A percentile compares a stretch with the other conserved stretches of the same genome.
Conservation (phyloP, 352 stramenopile genomes). For the Phytophthora pini region DNA sequence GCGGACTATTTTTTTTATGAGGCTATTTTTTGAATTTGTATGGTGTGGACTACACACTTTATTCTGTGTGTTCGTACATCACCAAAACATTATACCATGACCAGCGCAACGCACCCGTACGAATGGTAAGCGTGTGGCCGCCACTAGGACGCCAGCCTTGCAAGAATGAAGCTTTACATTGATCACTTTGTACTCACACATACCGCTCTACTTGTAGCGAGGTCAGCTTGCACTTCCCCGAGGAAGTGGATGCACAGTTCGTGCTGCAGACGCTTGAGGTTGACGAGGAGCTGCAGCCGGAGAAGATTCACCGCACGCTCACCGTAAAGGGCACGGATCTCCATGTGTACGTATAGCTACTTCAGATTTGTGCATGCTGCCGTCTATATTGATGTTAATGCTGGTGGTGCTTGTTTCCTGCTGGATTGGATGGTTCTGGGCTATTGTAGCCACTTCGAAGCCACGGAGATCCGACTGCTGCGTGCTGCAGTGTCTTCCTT, state of each 20-base stretch:
- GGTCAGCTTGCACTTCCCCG: conserved; percentile 70
- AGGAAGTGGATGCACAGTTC: conserved; percentile 67
- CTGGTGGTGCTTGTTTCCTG: neutral
- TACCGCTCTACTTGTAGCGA: conserved; percentile 36
- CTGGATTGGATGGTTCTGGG: conserved; percentile 12
- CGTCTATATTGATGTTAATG: conserved; percentile 2
- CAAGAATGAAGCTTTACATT: neutral
- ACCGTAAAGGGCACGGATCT: conserved; percentile 66
- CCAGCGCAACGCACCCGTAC: conserved; percentile 66
- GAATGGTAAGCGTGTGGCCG: conserved; percentile 58
- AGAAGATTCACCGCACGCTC: conserved; percentile 85
- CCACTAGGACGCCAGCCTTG: neutral
- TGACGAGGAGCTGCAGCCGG: conserved; percentile 86
- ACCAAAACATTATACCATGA: conserved; percentile 5
- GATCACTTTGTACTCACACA: neutral
- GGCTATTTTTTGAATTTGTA: too few species aligned
- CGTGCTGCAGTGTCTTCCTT: conserved; percentile 87
- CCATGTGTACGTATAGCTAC: conserved; percentile 51
- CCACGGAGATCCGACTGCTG: conserved; percentile 84
- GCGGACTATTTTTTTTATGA: too few species aligned
- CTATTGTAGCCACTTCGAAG: conserved; percentile 74
- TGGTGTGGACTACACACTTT: neutral
- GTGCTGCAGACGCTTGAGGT: conserved; percentile 85
- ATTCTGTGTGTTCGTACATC: too few species aligned
- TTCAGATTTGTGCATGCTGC: neutral